Base-by-base conservation (phyloP, 2,329 filamentous ascomycete species). In the Blastomyces gilchristii region DNA sequence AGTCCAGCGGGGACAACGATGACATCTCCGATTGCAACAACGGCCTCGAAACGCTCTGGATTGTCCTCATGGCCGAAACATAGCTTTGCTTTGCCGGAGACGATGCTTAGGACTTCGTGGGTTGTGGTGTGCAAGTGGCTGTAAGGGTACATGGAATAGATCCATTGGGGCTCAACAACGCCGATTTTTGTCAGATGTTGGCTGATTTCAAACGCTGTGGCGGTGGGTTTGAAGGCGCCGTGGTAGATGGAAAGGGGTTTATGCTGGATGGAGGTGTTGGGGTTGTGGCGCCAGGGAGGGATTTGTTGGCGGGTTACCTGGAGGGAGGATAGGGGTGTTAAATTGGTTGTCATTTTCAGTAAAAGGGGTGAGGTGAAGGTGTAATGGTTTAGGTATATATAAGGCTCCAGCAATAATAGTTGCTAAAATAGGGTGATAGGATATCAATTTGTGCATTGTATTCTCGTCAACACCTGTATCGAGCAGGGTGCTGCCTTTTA, bases 1-100 rank as follows among this genome's bases (percentile, higher is more conserved):
- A 89, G 84, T 0, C 87, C 86, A 0, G 86, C 86, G 0, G 87
- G 86, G 12, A 89, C 76, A 58, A 89, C 75, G 5, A 89, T 77
- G 8, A 87, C 81, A 75, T 89, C 86, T 0, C 86, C 87, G 57
- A 76, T 79, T 61, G 79, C 70, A 1, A 88, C 80, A 0, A 76
- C 76, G 3, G 78, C 73, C 69, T 88, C 84, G 2, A 88, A 80
- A 4, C 79, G 75, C 0, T 72, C 75, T 0, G 82, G 80, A 65
- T 88, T 89, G 0, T 78, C 75, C 67, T 87, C 85, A 16, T 85
- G 85, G 4, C 87, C 86, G 66, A 90, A 89, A 65, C 85, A 87
- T 0, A 90, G 76, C 45, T 74, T 78, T 0, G 87, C 87, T 31
- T 75, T 78, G 0, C 87, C 86, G 2, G 73, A 73, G 52, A 80